Conservation (phyloP, 2,329 filamentous ascomycete genomes). For the Aurifilum marmelostoma region DNA sequence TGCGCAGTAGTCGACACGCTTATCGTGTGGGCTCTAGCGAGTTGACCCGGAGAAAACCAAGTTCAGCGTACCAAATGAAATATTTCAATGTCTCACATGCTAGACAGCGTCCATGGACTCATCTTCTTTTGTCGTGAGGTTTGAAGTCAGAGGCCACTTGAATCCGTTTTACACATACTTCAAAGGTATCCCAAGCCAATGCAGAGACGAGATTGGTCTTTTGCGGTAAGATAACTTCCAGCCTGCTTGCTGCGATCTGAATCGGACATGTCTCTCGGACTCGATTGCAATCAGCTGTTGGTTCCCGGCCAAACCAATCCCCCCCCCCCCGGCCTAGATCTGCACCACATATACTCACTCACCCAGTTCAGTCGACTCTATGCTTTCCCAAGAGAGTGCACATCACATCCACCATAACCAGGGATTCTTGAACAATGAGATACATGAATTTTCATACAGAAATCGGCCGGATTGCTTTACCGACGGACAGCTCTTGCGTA, state of each 20-base stretch:
- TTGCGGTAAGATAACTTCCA: not conserved
- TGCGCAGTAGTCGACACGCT: constrained; percentile 35
- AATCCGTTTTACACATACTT: not conserved
- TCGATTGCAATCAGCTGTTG: not conserved
- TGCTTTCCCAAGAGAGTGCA: not conserved
- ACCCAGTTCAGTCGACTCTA: no score
- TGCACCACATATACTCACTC: not conserved
- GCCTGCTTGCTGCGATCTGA: not conserved
- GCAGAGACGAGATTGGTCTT: not conserved
- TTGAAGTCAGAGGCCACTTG: not conserved
- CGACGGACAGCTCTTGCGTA: not conserved
- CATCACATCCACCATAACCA: not conserved
- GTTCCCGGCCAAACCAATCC: not conserved
- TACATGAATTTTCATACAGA: no score
- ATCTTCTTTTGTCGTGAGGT: not conserved
- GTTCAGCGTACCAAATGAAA: no score
- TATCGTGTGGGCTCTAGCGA: not conserved
- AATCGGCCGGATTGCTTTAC: not conserved
- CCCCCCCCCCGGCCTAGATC: no score
- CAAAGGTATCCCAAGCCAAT: not conserved
- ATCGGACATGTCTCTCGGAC: not conserved
- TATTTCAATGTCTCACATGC: no score
- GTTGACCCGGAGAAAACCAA: no score
- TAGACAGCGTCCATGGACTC: no score
- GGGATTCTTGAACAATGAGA: not conserved